phyloP scores from a whole-genome alignment of 192 early-diverging fungal genomes.

The Allomyces arbusculus region DNA sequence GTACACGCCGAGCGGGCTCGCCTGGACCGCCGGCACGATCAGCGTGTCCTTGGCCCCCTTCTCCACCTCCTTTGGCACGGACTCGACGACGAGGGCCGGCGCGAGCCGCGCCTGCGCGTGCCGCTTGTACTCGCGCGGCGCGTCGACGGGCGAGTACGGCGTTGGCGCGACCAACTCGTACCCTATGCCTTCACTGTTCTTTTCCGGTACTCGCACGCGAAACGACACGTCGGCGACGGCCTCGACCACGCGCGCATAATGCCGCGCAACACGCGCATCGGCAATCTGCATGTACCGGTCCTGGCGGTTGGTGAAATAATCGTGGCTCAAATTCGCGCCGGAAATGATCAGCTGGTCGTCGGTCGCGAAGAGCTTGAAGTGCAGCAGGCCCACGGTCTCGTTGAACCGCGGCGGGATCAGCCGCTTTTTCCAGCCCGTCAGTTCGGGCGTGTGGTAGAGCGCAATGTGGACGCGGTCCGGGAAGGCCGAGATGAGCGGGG shows the following conservation, averaged over 20 bases:
- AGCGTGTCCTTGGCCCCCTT: constrained; percentile 27
- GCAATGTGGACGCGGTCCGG: constrained; percentile 43
- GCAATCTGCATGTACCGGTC: constrained; percentile 74
- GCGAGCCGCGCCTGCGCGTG: not conserved
- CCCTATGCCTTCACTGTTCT: not conserved
- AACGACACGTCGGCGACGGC: constrained; percentile 46
- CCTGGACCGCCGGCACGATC: constrained; percentile 66
- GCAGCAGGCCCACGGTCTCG: constrained; percentile 83
- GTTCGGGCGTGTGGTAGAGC: constrained; percentile 74
- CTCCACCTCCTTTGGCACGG: not conserved
- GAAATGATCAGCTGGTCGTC: constrained; percentile 59
- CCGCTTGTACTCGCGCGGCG: constrained; percentile 8
- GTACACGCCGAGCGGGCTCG: constrained; percentile 53
- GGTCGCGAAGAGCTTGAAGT: constrained; percentile 82
- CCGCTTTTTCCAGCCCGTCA: constrained; percentile 44
- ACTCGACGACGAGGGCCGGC: not conserved
- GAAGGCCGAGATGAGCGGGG: constrained; percentile 38
- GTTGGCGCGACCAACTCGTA: not conserved
- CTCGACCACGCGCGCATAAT: constrained; percentile 47
- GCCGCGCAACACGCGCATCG: constrained; percentile 32
- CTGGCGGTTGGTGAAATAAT: constrained; percentile 90
- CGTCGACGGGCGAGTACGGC: constrained; percentile 1
- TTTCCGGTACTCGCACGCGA: not conserved
- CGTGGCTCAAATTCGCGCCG: constrained; percentile 64
- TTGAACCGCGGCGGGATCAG: constrained; percentile 69